These are phyloP conservation scores for Aspergillus proliferans DNA, from an alignment of 2,329 filamentous ascomycete species.

Conservation along the genomic window DNA sequence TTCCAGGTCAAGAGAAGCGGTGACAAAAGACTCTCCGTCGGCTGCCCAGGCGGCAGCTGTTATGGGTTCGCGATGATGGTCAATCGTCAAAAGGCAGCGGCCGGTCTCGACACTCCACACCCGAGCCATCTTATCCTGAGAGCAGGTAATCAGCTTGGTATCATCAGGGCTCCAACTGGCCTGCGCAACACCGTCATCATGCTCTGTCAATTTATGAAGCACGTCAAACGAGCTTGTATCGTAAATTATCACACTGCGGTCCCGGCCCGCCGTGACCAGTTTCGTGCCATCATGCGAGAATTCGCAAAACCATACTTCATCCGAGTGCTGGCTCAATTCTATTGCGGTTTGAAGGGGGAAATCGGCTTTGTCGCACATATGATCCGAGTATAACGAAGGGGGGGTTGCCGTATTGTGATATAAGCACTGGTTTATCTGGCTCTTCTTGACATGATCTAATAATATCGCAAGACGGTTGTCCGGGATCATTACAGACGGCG, in stretches of 20 bases:
- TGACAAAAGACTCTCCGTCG: constrained; percentile 70
- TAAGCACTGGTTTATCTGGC: constrained; percentile 74
- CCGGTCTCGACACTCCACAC: constrained; percentile 70
- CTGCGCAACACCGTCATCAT: constrained; percentile 67
- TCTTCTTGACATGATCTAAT: constrained; percentile 74
- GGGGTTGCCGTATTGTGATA: constrained; percentile 78
- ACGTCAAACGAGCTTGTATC: constrained; percentile 65
- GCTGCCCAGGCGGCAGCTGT: constrained; percentile 85
- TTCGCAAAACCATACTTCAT: constrained; percentile 85
- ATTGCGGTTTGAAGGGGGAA: constrained; percentile 69
- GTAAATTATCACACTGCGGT: constrained; percentile 72
- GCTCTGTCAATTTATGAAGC: constrained; percentile 57
- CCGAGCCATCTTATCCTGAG: constrained; percentile 64
- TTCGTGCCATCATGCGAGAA: constrained; percentile 84
- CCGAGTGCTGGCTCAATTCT: constrained; percentile 65
- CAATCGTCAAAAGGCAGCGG: constrained; percentile 55
- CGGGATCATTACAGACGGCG: constrained; percentile 93
- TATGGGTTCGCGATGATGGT: constrained; percentile 73
- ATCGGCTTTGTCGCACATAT: constrained; percentile 69
- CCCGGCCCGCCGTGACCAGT: constrained; percentile 75
- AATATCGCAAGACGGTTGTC: constrained; percentile 79
- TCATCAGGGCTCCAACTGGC: constrained; percentile 91
- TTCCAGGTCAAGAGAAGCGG: constrained; percentile 65
- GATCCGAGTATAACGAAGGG: constrained; percentile 84
- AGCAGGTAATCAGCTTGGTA: constrained; percentile 76